Base-by-base conservation (phyloP, 2,329 filamentous ascomycete genomes). In the Tetracladium maxilliforme region DNA sequence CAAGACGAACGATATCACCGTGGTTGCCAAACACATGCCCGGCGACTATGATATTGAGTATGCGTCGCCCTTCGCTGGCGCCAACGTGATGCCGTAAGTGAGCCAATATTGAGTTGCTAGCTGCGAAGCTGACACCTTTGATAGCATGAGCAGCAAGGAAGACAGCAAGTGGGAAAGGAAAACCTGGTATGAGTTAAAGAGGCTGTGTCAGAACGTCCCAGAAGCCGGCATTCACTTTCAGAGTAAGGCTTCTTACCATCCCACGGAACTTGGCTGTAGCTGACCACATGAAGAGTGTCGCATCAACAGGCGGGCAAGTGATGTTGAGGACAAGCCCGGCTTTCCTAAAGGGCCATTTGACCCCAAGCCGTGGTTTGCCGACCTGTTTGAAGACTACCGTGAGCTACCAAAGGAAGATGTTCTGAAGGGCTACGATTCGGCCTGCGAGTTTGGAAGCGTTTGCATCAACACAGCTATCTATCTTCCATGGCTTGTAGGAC, bases 21-120 rank as follows among this genome's bases (percentile, higher is more conserved):
- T 92, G 18, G 58, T 83, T 16, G 77, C 82, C 5, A 92, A 87
- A 43, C 79, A 92, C 45, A 90, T 93, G 77, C 86, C 86, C 0
- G 86, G 86, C 18, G 86, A 94, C 54, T 90, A 87, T 49, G 79
- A 87, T 36, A 76, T 86, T 37, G 78, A 92, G 57, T 94, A 93
- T 47, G 75, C 81, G 1, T 92, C 81, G 6, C 83, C 82, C 1
- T 92, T 81, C 78, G 83, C 83, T 4, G 83, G 83, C 10, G 83
- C 82, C 33, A 87, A 90, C 43, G 74, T 72, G 41, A 48, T 77
- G 31, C 82, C 78, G 73, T 80, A 40, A 33, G 72, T 58, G 16
- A 23, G 23, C 20, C 19, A 22, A 32, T 29, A n/a, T 28, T 35
- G 10, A 37, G 33, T 11, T 4, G 38, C 35, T 18, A 28, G 10